These are phyloP conservation scores for Solidago caesia DNA, from an alignment of 129 eudicot genomes.

Conservation along the genomic window DNA sequence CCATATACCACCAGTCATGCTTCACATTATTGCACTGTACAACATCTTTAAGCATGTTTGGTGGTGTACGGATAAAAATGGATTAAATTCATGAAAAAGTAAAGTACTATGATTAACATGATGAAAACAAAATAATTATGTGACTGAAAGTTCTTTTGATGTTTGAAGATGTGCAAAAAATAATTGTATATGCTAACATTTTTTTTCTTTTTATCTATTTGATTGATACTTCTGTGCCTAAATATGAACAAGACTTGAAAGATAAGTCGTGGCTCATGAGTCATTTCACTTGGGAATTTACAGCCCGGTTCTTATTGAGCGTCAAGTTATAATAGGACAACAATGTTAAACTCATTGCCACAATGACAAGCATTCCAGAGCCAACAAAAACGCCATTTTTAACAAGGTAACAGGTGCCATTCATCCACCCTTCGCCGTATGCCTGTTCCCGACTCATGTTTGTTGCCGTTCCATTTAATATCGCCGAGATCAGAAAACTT, in stretches of 20 bases:
- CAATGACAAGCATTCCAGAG: slow-evolving; percentile 50
- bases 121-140: background rate
- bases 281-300: slow-evolving; percentile 32
- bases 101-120: too few species aligned
- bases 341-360: slow-evolving; percentile 42
- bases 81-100: too few species aligned
- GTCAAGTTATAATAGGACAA: slow-evolving; percentile 24
- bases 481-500: slow-evolving; percentile 42
- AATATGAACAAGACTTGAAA: background rate
- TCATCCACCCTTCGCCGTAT: slow-evolving; percentile 78
- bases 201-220: background rate
- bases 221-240: background rate
- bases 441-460: slow-evolving; percentile 65
- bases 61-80: too few species aligned
- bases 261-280: background rate
- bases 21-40: too few species aligned
- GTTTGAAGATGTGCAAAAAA: background rate
- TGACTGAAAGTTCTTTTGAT: background rate
- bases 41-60: too few species aligned
- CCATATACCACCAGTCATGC: too few species aligned
- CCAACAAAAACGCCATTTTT: slow-evolving; percentile 66
- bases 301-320: slow-evolving; percentile 28
- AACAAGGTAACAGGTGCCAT: slow-evolving; percentile 70
- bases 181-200: background rate
- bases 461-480: slow-evolving; percentile 45